Base-by-base conservation (phyloP, 148 eudicot species). In the Linanthus parryae region DNA sequence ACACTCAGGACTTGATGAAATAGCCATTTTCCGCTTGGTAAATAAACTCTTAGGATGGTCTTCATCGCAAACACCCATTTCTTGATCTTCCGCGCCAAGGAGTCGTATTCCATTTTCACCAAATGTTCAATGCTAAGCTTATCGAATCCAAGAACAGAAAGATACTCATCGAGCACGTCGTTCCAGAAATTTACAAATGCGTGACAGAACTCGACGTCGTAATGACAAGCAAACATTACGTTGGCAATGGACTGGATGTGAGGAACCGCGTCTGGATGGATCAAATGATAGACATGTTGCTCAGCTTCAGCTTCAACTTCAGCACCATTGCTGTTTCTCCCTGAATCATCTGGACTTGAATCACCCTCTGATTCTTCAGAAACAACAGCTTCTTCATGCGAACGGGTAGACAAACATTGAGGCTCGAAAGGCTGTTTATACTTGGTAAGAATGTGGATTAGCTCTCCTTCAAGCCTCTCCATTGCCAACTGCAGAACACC, bases 71-170 rank as follows among this genome's bases (percentile, higher is more conserved):
- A 53, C 8, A 61, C 48, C 97, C 97, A 90, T 35, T 67, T 72
- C 65, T 69, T 81, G 62, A 90, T 75, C 60, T 62, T 76, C 28
- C 68, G 47, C 35, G 74, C 73, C 47, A 89, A 44, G 33, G 35
- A 36, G 23, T 29, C 33, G 83, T 91, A 85, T 19, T 75, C 78
- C 77, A 80, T 71, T 59, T 43, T 78, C 33, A 61, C 49, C 20
- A 82, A 68, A 36, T 85, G 95, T 5, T 85, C 95, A 1, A 78
- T 78, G 68, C 88, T 74, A 22, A 72, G 26, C 10, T 63, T 73
- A 52, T 85, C 79, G 46, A 78, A 50, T 13, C 73, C 56, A 31
- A 85, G 67, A 31, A 47, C 51, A 11, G 56, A 49, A 37, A 85
- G 49, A 23, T 71, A 71, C 52, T 85, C 95, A 16, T 76, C 80